Evolutionary conservation across 202 grass and related monocot species (phyloP), one percentile per base, ranked within the genome.

Genomic region (Saccharum hybrid): DNA sequence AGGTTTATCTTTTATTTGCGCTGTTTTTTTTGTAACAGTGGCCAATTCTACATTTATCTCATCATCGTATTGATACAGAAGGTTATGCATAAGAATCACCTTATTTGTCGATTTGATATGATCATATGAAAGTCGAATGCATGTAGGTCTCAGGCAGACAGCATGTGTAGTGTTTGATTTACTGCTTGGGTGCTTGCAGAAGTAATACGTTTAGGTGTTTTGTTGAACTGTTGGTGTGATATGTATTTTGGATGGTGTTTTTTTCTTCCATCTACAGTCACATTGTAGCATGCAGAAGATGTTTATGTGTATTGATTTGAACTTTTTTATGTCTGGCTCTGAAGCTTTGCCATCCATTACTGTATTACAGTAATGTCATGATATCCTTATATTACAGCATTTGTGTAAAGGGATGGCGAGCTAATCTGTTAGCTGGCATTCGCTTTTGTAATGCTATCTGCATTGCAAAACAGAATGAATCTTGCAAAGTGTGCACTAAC

Each of bases 391-490:
- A 14, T 43, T 70, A 41, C 38, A 42, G 10, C 0, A 69, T 56
- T 42, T 69, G 38, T 42, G 67, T 14, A 71, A 71, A 33, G 31
- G 1, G 31, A 71, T 46, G 42, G 41, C 68, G 28, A 71, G 40
- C 3, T 70, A 43, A 46, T 26, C 40, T 71, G 39, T 43, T 71
- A 43, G 21, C 6, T 45, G 23, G 21, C 21, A 28, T 46, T 71
- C 6, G 2, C 41, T 28, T 28, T 46, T 71, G 41, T 71, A 71
- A 72, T 30, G 69, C 3, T 48, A 48, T 48, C 12, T 1, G 22
- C 69, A 30, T 48, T 72, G 41, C 12, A 72, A 28, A 16, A 19
- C 3, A 31, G 43, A 42, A 54, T 80, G 76, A 79, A 67, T 79
- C 8, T 10, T 46, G 43, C 43, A 12, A 34, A n/a, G 43, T 52